Percentiles rank a stretch among this genome's conserved stretches.
These are phyloP conservation scores for Ustilago lituana DNA, from an alignment of 1,284 basidiomycete species.

Conservation along the genomic window DNA sequence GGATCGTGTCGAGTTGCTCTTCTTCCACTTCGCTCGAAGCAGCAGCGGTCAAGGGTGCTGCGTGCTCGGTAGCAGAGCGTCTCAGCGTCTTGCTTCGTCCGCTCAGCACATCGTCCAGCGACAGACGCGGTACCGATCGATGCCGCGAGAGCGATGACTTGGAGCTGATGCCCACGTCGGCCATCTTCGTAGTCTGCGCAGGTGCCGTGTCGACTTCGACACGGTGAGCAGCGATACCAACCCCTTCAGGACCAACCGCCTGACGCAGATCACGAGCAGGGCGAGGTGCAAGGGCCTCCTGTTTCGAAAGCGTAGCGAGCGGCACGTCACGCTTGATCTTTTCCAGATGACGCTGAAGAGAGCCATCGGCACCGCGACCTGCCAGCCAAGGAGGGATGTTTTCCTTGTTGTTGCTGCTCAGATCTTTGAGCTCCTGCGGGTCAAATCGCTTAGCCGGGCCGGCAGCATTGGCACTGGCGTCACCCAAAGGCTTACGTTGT, in stretches of 20 bases:
- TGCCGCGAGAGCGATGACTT: constrained; percentile 34
- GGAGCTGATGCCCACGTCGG: constrained; percentile 5
- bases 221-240: constrained; percentile 24
- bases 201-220: constrained; percentile 9
- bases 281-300: constrained; percentile 6
- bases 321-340: constrained; percentile 31
- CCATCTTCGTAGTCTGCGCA: background rate
- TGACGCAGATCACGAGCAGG: constrained; percentile 30
- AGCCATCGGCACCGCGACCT: background rate
- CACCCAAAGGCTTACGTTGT: constrained; percentile 36
- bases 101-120: constrained; percentile 43
- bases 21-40: constrained; percentile 35
- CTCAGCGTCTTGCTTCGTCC: constrained; percentile 32
- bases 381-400: constrained; percentile 48
- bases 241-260: constrained; percentile 29
- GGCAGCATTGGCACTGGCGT: constrained; percentile 17
- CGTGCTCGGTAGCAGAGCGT: constrained; percentile 35
- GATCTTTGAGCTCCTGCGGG: constrained; percentile 21
- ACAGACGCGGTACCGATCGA: constrained; percentile 35
- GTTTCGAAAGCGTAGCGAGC: constrained; percentile 7
- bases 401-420: constrained; percentile 47
- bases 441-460: constrained; percentile 12
- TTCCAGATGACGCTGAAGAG: constrained; percentile 14
- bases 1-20: constrained; percentile 43
- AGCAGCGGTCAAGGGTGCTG: background rate